Evolutionary conservation across 139 green algal species (phyloP), one percentile per base, ranked within the genome.

Genomic region (Micractinium sp.): DNA sequence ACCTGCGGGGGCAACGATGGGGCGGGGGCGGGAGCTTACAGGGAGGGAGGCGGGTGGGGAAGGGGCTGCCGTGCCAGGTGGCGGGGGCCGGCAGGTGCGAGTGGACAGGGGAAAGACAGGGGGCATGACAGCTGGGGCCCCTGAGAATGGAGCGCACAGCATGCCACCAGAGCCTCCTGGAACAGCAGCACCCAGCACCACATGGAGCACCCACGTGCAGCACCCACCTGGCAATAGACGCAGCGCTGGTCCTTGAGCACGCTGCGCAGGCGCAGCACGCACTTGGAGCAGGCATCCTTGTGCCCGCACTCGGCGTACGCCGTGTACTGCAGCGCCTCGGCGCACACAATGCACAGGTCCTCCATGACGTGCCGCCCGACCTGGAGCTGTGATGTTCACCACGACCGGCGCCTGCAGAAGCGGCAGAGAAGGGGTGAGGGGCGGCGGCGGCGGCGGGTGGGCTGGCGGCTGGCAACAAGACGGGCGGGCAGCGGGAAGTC

Each of bases 231-330:
- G 90, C 97, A 99, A 23, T 98, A 95, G 35, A 95, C 93, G 92
- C 97, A 99, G 29, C 94, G 90, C 25, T 81, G 93, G 90, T 99
- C 96, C 47, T 98, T 92, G 73, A 99, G 90, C 38, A 98, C 92
- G 47, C 97, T 94, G 12, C 97, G 93, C 90, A 99, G 91, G 15
- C 97, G 93, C 25, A 93, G 89, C 25, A 97, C 94, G 86, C 96
- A 96, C 73, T 94, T 95, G 39, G 92, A 95, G 87, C 96, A 98
- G 9, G 96, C 94, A n/a, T 99, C 97, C 60, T 95, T 96, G 93
- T 99, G 97, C 20, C 95, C 95, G 88, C 97, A 99, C 14, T 86
- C 86, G 0, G 94, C 95, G 87, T 97, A 96, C 0, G 93, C 97
- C 1, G 94, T 94, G 85, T 92, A 99, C 35, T 97, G 89, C 29